Percentiles rank a stretch among this genome's conserved stretches.
phyloP scores from a whole-genome alignment of 108 stramenopile species.

The Asterionellopsis glacialis region DNA sequence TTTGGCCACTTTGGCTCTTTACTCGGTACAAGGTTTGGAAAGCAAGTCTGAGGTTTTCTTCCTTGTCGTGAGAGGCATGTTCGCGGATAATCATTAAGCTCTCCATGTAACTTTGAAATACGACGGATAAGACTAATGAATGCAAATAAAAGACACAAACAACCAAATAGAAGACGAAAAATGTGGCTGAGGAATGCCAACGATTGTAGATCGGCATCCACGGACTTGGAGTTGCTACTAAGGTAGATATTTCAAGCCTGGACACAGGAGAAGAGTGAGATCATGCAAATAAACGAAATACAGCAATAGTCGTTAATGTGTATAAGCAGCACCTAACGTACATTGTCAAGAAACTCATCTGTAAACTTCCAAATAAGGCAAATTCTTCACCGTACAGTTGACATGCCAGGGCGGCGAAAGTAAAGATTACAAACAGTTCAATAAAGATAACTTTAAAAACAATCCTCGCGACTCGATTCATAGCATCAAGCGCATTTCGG shows the following conservation, averaged over 20 bases:
- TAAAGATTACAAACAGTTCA: slow-evolving; percentile 42
- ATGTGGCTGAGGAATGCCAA: slow-evolving; percentile 28
- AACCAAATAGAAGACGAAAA: slow-evolving; percentile 48
- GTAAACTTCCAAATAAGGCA: slow-evolving; percentile 25
- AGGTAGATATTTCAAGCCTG: slow-evolving; percentile 41
- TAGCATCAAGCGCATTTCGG: slow-evolving; percentile 41
- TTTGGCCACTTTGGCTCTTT: slow-evolving; percentile 1
- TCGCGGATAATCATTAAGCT: slow-evolving; percentile 37
- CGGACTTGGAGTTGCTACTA: slow-evolving; percentile 47
- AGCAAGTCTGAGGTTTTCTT: slow-evolving; percentile 39
- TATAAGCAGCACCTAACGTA: neutral
- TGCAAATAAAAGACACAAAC: slow-evolving; percentile 42
- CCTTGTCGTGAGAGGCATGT: slow-evolving; percentile 24
- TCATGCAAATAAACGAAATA: slow-evolving; percentile 2
- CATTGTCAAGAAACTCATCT: slow-evolving; percentile 8
- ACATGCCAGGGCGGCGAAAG: slow-evolving; percentile 46
- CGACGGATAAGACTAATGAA: slow-evolving; percentile 50
- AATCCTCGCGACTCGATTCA: slow-evolving; percentile 30
- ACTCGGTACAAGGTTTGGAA: slow-evolving; percentile 27
- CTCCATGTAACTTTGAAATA: slow-evolving; percentile 58
- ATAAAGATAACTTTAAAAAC: slow-evolving; percentile 44
- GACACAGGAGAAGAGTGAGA: no score
- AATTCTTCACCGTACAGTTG: slow-evolving; percentile 30
- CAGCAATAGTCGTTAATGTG: neutral
- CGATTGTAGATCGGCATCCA: slow-evolving; percentile 62